Evolutionary conservation across 1,139 yeast species (phyloP), one percentile per base, ranked within the genome.

Genomic region (Hemisphaericaspora subhashii): DNA sequence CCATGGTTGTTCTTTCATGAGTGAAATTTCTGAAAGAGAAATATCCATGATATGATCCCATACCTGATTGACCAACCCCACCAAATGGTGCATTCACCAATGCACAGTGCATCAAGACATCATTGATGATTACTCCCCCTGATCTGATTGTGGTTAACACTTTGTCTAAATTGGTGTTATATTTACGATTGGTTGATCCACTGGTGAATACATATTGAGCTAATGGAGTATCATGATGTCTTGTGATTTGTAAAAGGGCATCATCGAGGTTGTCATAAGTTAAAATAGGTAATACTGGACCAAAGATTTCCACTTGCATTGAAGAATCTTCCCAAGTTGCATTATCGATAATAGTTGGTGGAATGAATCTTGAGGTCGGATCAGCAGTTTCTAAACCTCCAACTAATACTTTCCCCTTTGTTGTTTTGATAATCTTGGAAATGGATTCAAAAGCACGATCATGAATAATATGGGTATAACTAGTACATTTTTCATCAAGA

Each of bases 41-140:
- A 45, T 63, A 65, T 4, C 97, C 96, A 55, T 90, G 97, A 64
- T 89, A 89, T 23, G 81, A 76, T 10, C 90, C 90, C 40, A 69
- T 64, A 0, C 98, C 98, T 0, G 96, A 86, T 22, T 64, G 60
- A 14, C 98, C 97, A 43, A 89, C 65, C 27, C 98, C 98, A 30
- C 98, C 98, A 63, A 92, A 90, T 22, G 98, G 98, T 5, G 88
- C 78, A 42, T 74, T 73, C n/a, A 72, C 50, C 42, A 86, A 71
- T 0, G 79, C 90, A 32, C 79, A 89, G 46, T 89, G 96, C 54
- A 87, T 49, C 40, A 88, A 43, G 1, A 82, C 74, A 47, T 90
- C 97, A 55, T 89, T 88, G 45, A 87, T 67, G 34, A 80, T 59
- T 12, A 81, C 68, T 9, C 79, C 88, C 18, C 98, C 98, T 0